Conservation (phyloP, 805 yeast species). For the Lipomyces yamanashiensis region DNA sequence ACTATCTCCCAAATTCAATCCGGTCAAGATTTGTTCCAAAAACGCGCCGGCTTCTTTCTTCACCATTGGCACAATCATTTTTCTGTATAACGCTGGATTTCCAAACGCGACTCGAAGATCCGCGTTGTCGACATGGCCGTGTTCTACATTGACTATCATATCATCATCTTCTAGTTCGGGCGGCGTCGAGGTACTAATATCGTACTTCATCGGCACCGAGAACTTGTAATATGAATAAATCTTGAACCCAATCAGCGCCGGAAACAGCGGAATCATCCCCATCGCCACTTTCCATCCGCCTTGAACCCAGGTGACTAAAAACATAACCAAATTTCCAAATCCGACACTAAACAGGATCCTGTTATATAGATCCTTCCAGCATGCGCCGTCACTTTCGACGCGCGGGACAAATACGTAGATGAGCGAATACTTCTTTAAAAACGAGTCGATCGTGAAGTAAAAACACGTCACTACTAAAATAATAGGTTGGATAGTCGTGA, state of each 20-base stretch:
- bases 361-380: constrained; percentile 47
- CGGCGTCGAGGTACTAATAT: neutral
- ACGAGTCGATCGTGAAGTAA: constrained; percentile 42
- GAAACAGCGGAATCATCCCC: constrained; percentile 43
- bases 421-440: constrained; percentile 46
- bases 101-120: constrained; percentile 30
- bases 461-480: constrained; percentile 44
- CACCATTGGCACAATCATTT: constrained; percentile 33
- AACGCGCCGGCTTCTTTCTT: constrained; percentile 8
- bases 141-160: constrained; percentile 1
- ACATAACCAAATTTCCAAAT: constrained; percentile 47
- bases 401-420: constrained; percentile 47
- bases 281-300: constrained; percentile 45
- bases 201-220: constrained; percentile 18
- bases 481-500: constrained; percentile 48
- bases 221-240: constrained; percentile 21
- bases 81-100: constrained; percentile 27
- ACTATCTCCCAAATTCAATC: neutral
- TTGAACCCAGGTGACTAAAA: constrained; percentile 48
- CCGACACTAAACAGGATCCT: constrained; percentile 44
- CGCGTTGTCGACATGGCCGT: neutral
- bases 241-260: constrained; percentile 43
- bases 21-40: neutral
- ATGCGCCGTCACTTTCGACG: constrained; percentile 47
- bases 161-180: constrained; percentile 2